phyloP scores from a whole-genome alignment of 495 filamentous ascomycete genomes.

The Hypoxylon intermedium region DNA sequence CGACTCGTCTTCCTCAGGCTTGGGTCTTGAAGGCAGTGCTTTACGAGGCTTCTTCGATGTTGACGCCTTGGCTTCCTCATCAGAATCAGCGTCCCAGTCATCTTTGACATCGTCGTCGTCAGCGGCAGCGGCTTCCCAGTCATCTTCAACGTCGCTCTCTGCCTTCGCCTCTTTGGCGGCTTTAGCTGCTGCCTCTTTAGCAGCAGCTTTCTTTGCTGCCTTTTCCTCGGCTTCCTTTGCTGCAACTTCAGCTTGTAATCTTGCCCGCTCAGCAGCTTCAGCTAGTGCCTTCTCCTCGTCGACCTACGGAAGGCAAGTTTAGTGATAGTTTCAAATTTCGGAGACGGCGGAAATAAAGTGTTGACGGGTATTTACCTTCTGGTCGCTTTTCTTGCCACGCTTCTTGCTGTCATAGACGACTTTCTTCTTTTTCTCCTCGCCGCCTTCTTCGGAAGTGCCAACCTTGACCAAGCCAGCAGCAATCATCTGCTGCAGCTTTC shows the following conservation, averaged over 20 bases:
- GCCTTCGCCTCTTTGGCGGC: slow-evolving; percentile 58
- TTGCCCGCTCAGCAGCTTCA: slow-evolving; percentile 73
- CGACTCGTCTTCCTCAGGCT: slow-evolving; percentile 45
- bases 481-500: slow-evolving; percentile 93
- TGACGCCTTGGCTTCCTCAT: slow-evolving; percentile 68
- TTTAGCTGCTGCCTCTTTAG: slow-evolving; percentile 63
- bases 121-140: slow-evolving; percentile 88
- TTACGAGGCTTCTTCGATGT: slow-evolving; percentile 38
- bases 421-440: slow-evolving; percentile 75
- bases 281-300: slow-evolving; percentile 75
- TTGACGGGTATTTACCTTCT: slow-evolving; percentile 63
- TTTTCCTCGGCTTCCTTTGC: slow-evolving; percentile 66
- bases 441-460: slow-evolving; percentile 69
- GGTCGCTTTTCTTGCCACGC: slow-evolving; percentile 72
- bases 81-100: slow-evolving; percentile 89
- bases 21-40: slow-evolving; percentile 48
- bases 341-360: not conserved
- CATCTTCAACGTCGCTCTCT: slow-evolving; percentile 70
- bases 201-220: slow-evolving; percentile 60
- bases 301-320: slow-evolving; percentile 46
- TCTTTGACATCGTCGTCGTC: slow-evolving; percentile 86
- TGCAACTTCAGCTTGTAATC: slow-evolving; percentile 69
- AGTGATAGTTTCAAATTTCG: not conserved
- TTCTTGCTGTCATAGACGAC: slow-evolving; percentile 76
- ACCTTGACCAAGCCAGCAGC: slow-evolving; percentile 84